phyloP scores from a whole-genome alignment of 345 rosid species.

The Citrus trifoliata region DNA sequence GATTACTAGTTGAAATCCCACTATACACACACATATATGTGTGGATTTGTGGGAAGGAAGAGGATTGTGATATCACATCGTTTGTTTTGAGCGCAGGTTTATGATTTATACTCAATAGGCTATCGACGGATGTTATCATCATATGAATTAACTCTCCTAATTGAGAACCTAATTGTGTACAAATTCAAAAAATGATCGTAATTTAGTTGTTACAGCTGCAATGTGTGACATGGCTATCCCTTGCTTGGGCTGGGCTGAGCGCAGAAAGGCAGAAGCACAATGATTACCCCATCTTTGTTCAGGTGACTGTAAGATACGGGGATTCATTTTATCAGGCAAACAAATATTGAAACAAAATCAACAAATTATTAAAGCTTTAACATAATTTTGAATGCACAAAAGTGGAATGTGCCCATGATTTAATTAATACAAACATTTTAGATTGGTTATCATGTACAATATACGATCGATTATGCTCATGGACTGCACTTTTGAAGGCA shows the following conservation, averaged over 20 bases:
- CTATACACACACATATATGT: too few relatives aligned
- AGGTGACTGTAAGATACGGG: background rate
- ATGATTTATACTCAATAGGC: too few relatives aligned
- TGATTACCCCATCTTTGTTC: background rate
- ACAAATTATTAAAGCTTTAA: background rate
- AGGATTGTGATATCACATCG: too few relatives aligned
- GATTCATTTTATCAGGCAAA: background rate
- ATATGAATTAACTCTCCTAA: too few relatives aligned
- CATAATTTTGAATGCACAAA: background rate
- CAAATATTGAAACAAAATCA: background rate
- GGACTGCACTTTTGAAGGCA: conserved; percentile 29
- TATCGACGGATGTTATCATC: too few relatives aligned
- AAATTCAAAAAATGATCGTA: too few relatives aligned
- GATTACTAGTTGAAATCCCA: too few relatives aligned
- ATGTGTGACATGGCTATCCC: too few relatives aligned
- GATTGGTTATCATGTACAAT: conserved; percentile 4
- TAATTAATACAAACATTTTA: background rate
- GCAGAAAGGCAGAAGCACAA: background rate
- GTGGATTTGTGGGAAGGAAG: too few relatives aligned
- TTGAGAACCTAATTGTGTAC: too few relatives aligned
- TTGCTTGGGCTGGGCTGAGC: too few relatives aligned
- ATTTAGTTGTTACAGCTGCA: background rate
- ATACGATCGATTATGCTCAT: conserved; percentile 3
- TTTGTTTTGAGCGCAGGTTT: too few relatives aligned
- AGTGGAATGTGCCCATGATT: background rate